A percentile compares a stretch with the other conserved stretches of the same genome.
phyloP scores from a whole-genome alignment of 352 stramenopile species.

The Phytopythium litorale region DNA sequence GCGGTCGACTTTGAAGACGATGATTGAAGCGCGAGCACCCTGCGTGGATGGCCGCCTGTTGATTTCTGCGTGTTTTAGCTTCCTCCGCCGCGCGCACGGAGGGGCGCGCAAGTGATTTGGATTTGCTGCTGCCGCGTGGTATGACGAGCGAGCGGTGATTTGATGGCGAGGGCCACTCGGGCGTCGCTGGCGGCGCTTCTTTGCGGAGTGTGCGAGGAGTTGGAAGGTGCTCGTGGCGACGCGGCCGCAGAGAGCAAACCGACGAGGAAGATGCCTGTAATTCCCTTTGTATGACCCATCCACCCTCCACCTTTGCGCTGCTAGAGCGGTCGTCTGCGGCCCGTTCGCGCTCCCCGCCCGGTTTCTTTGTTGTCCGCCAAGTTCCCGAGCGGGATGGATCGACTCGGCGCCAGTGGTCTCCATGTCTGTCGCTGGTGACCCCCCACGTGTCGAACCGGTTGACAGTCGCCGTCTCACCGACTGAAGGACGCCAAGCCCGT shows the following conservation, averaged over 20 bases:
- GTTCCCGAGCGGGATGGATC: not conserved
- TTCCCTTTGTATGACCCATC: slow-evolving; percentile 6
- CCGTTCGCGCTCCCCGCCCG: not conserved
- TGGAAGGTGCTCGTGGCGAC: not conserved
- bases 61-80: slow-evolving; percentile 9
- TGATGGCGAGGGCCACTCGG: not conserved
- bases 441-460: too few relatives aligned
- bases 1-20: slow-evolving; percentile 84
- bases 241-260: not conserved
- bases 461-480: too few relatives aligned
- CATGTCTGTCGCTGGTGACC: not conserved
- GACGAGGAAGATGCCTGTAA: slow-evolving; percentile 9
- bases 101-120: not conserved
- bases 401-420: not conserved
- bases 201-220: not conserved
- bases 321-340: slow-evolving; percentile 1
- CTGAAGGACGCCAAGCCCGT: too few relatives aligned
- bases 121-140: not conserved
- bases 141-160: not conserved
- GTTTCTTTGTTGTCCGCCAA: not conserved
- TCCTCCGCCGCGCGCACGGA: not conserved
- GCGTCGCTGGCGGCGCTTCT: not conserved
- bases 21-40: slow-evolving; percentile 16
- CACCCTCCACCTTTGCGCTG: not conserved
- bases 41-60: not conserved